Base-by-base conservation (phyloP, 2,329 filamentous ascomycete species). In the Cordyceps cicadae region DNA sequence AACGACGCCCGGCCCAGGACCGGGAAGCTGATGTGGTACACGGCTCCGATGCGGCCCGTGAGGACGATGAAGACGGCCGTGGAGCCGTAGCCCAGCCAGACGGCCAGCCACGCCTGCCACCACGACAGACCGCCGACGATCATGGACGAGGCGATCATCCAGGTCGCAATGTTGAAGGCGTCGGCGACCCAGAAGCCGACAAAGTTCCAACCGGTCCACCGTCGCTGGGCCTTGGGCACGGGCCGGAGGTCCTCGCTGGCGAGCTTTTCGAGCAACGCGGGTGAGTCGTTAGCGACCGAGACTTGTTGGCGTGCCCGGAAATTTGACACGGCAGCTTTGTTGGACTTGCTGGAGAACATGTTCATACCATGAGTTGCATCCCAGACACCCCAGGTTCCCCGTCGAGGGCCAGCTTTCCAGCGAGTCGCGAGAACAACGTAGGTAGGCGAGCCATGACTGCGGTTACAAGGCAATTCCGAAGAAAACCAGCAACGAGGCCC, bases 71-170 rank as follows among this genome's bases (percentile, higher is more conserved):
- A 95, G 70, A 76, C 77, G 39, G 81, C 90, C 0, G 91, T 85
- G 64, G 95, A 86, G 48, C 85, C 79, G 70, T 96, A 96, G 58
- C 92, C 92, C 32, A 92, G 75, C 87, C 91, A 93, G 46, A 96
- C 89, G 69, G 89, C 92, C 19, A 91, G 76, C 87, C 88, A 91
- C 12, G 89, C 87, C 75, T 96, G 90, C 91, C 91, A 96, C 91
- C 91, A 96, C 11, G 89, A 90, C 26, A 95, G 79, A 12, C 90
- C 90, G 54, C 76, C 78, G 1, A 87, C 82, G 37, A 95, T 89
- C 83, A 91, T 92, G 45, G 88, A 86, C 1, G 88, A 90, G 0
- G 89, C 88, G 64, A 95, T 94, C 90, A 95, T 96, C 92, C 90
- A 95, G 1, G 90, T 94, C 73, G 93, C 94, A 70, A 94, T 90